Evolutionary conservation across 2,329 filamentous ascomycete species (phyloP).

Genomic region (Colletotrichum cereale): DNA sequence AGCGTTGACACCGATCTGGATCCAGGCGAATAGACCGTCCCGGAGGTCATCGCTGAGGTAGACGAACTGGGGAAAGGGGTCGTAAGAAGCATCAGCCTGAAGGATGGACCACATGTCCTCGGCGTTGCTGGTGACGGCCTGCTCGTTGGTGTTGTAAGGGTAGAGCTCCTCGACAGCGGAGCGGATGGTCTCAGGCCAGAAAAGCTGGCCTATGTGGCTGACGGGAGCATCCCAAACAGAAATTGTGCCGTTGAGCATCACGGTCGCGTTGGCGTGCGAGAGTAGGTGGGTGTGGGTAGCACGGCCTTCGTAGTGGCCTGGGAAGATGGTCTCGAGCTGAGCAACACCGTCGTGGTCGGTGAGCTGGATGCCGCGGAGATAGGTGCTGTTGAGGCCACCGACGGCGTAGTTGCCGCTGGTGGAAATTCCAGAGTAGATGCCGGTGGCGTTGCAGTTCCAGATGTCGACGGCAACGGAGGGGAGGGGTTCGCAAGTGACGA

Average conservation of each 20-base stretch:
- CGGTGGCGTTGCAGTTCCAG: conserved; percentile 51
- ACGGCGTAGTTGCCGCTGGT: conserved; percentile 44
- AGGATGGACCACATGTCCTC: conserved; percentile 59
- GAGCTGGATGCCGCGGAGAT: conserved; percentile 53
- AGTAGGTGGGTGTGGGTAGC: conserved; percentile 62
- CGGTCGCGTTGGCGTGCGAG: conserved; percentile 53
- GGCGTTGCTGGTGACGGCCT: conserved; percentile 62
- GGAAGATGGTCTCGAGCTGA: conserved; percentile 58
- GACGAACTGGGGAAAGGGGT: conserved; percentile 69
- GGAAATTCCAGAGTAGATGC: conserved; percentile 55
- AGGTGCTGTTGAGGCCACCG: conserved; percentile 47
- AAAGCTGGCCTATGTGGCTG: conserved; percentile 74
- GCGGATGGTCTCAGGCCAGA: conserved; percentile 72
- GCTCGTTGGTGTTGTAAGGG: conserved; percentile 63
- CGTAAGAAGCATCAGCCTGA: conserved; percentile 58
- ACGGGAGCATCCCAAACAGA: conserved; percentile 52
- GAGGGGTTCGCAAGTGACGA: conserved; percentile 43
- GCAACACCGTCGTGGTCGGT: conserved; percentile 58
- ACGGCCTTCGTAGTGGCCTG: conserved; percentile 59
- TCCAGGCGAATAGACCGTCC: conserved; percentile 68
- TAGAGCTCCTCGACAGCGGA: conserved; percentile 59
- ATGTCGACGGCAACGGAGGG: conserved; percentile 43
- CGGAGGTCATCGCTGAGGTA: conserved; percentile 64
- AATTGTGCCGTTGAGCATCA: conserved; percentile 51
- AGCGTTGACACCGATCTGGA: conserved; percentile 64